A percentile compares a stretch with the other conserved stretches of the same genome.
Evolutionary conservation across 768 basidiomycete genomes (phyloP).

Genomic region (Chalciporus chontae): DNA sequence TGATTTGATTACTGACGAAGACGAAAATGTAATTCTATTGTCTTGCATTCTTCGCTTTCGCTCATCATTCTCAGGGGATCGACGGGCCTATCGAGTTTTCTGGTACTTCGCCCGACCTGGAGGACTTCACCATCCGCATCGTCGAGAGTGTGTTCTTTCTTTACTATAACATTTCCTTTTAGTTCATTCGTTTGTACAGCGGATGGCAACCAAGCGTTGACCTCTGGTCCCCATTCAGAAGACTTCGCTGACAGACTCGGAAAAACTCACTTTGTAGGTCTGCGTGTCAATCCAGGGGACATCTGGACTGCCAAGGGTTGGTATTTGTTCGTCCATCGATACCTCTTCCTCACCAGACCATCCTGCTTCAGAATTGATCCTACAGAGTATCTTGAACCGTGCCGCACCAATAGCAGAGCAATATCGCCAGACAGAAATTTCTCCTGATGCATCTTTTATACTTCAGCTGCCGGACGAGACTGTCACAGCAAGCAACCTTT

Average conservation of each 20-base stretch:
- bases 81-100: slow-evolving; percentile 64
- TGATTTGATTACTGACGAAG: slow-evolving; percentile 73
- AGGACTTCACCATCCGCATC: slow-evolving; percentile 77
- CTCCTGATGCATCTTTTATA: slow-evolving; percentile 79
- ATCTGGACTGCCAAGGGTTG: slow-evolving; percentile 87
- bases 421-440: slow-evolving; percentile 44
- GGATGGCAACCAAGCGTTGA: slow-evolving; percentile 52
- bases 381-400: slow-evolving; percentile 54
- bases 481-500: slow-evolving; percentile 72
- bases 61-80: slow-evolving; percentile 54
- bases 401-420: slow-evolving; percentile 53
- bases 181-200: slow-evolving; percentile 38
- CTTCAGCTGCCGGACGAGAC: slow-evolving; percentile 75
- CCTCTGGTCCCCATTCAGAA: slow-evolving; percentile 52
- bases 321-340: slow-evolving; percentile 3
- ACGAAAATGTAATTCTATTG: slow-evolving; percentile 58
- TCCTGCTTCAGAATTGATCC: slow-evolving; percentile 50
- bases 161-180: background rate
- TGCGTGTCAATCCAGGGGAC: slow-evolving; percentile 53
- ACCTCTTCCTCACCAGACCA: background rate
- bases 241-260: slow-evolving; percentile 60
- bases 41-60: background rate
- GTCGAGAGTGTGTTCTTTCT: slow-evolving; percentile 56
- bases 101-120: slow-evolving; percentile 75
- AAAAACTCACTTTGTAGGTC: slow-evolving; percentile 68